phyloP scores from a whole-genome alignment of 176 grass and related monocot species.

The Ananas comosus region DNA sequence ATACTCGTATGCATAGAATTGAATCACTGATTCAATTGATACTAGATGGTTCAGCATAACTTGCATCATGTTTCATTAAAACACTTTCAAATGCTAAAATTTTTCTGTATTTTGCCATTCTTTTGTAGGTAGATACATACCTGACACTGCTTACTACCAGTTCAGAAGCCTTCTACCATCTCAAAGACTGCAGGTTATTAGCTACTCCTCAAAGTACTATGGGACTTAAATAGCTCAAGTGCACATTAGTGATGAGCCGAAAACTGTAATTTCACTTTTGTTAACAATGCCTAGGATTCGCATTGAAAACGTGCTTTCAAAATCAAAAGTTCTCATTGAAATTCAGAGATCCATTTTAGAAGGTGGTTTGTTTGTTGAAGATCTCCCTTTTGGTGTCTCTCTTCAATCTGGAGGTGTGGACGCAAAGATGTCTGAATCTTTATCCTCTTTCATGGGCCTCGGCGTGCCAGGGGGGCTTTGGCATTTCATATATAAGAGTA shows the following conservation, averaged over 20 bases:
- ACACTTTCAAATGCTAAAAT: too few species aligned
- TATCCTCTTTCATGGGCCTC: slow-evolving; percentile 32
- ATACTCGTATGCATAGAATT: background rate
- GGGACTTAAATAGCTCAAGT: background rate
- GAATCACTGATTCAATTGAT: too few species aligned
- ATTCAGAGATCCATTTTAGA: slow-evolving; percentile 67
- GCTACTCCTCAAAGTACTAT: slow-evolving; percentile 1
- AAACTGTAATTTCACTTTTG: background rate
- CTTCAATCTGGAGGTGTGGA: slow-evolving; percentile 16
- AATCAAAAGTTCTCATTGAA: slow-evolving; percentile 75
- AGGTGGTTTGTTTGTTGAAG: slow-evolving; percentile 54
- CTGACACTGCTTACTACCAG: slow-evolving; percentile 62
- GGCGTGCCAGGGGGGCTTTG: slow-evolving; percentile 87
- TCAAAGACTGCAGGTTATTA: slow-evolving; percentile 93
- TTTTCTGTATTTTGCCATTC: background rate
- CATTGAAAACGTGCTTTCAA: slow-evolving; percentile 77
- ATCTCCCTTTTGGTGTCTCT: slow-evolving; percentile 48
- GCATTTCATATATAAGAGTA: slow-evolving; percentile 92
- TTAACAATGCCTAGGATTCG: slow-evolving; percentile 27
- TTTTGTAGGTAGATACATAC: slow-evolving; percentile 75
- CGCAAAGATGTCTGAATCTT: slow-evolving; percentile 31
- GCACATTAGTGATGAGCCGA: background rate
- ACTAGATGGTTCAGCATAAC: too few species aligned
- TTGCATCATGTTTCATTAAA: too few species aligned
- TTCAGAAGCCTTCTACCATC: slow-evolving; percentile 88